These are phyloP conservation scores for Suhomyces yuchorum DNA, from an alignment of 1,139 yeast genomes.

Conservation along the genomic window DNA sequence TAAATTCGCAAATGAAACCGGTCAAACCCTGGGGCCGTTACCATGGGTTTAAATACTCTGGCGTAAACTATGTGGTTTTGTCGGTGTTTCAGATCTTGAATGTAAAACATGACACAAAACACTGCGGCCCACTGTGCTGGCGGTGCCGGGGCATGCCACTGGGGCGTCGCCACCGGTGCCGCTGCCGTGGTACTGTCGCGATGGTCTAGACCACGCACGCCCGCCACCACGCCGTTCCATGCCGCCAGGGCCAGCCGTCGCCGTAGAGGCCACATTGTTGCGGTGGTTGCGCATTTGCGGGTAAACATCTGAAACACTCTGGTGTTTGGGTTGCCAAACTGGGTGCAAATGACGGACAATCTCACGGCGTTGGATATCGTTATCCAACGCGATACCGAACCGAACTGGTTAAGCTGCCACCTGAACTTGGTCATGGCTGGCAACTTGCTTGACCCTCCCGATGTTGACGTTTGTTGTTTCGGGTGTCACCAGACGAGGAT, in stretches of 20 bases:
- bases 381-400: neutral
- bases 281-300: constrained; percentile 9
- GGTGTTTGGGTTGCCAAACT: constrained; percentile 11
- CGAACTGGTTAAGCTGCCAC: neutral
- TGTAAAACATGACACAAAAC: constrained; percentile 21
- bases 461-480: neutral
- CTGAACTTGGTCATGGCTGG: neutral
- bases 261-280: constrained; percentile 5
- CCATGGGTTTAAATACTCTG: constrained; percentile 16
- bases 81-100: constrained; percentile 22
- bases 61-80: constrained; percentile 16
- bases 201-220: constrained; percentile 3
- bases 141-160: constrained; percentile 2
- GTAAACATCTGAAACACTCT: constrained; percentile 14
- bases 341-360: constrained; percentile 10
- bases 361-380: constrained; percentile 2
- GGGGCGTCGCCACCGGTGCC: neutral
- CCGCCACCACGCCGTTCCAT: constrained; percentile 3
- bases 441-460: neutral
- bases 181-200: constrained; percentile 1
- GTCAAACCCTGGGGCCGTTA: constrained; percentile 11
- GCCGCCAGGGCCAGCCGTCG: constrained; percentile 1
- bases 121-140: constrained; percentile 3
- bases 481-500: neutral
- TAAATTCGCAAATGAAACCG: constrained; percentile 17